Conservation (phyloP, 2,329 filamentous ascomycete species). For the Remersonia thermophila region DNA sequence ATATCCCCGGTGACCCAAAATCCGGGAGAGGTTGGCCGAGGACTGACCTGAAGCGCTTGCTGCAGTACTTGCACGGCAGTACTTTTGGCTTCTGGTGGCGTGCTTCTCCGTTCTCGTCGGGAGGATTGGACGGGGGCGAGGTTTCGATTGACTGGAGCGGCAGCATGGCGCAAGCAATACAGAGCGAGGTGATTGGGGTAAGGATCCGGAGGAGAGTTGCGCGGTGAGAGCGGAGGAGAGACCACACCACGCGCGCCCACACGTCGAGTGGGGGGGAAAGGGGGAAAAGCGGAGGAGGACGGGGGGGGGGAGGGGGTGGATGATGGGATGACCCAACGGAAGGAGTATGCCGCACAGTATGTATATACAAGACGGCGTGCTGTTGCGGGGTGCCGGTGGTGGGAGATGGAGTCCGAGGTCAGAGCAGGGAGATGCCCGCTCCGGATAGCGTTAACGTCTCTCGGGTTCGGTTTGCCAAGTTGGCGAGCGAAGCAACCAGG, state of each 20-base stretch:
- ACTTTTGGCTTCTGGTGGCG: slow-evolving; percentile 50
- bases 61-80: slow-evolving; percentile 50
- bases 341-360: slow-evolving; percentile 10
- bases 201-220: slow-evolving; percentile 11
- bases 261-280: slow-evolving; percentile 15
- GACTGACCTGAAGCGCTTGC: slow-evolving; percentile 48
- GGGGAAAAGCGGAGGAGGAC: slow-evolving; percentile 11
- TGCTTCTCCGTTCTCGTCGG: slow-evolving; percentile 37
- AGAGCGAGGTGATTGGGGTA: slow-evolving; percentile 16
- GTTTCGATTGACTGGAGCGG: slow-evolving; percentile 42
- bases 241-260: slow-evolving; percentile 12
- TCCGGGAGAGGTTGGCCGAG: slow-evolving; percentile 4
- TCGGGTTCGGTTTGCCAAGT: too few relatives aligned
- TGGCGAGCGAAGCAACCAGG: too few relatives aligned
- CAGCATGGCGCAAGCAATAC: slow-evolving; percentile 29
- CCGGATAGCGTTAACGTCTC: too few relatives aligned
- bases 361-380: slow-evolving; percentile 13
- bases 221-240: slow-evolving; percentile 7
- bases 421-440: slow-evolving; percentile 16
- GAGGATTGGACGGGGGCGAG: slow-evolving; percentile 24
- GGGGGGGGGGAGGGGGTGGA: slow-evolving; percentile 6
- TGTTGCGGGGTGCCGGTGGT: slow-evolving; percentile 17
- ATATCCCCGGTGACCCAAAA: not conserved
- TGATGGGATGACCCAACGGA: too few relatives aligned
- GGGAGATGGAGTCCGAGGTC: slow-evolving; percentile 15